Evolutionary conservation across 805 yeast species (phyloP).

Genomic region (Wickerhamia fluorescens): DNA sequence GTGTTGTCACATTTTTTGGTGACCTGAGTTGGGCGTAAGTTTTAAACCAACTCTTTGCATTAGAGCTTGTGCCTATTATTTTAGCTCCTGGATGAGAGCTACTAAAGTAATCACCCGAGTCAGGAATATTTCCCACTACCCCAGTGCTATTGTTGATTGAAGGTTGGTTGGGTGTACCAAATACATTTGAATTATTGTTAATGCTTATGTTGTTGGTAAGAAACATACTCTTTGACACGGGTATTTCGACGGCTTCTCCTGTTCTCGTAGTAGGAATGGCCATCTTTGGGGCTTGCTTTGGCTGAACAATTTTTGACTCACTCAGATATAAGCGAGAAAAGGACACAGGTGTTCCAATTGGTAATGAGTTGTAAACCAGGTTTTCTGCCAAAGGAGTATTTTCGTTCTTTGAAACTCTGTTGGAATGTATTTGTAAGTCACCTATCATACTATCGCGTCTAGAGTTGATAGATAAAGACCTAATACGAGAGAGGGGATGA

Average conservation of each 20-base stretch:
- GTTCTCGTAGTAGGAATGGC: conserved; percentile 77
- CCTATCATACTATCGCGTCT: conserved; percentile 13
- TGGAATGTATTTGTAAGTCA: conserved; percentile 10
- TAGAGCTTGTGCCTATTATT: conserved; percentile 6
- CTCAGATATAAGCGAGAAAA: neutral
- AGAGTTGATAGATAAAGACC: conserved; percentile 23
- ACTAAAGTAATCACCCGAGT: conserved; percentile 4
- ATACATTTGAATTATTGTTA: conserved; percentile 5
- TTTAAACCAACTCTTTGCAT: conserved; percentile 19
- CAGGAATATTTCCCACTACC: neutral
- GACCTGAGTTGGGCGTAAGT: conserved; percentile 13
- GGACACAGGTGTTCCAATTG: neutral
- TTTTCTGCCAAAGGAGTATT: conserved; percentile 3
- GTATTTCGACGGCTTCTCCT: conserved; percentile 75
- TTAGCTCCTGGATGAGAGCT: conserved; percentile 5
- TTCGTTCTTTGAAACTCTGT: conserved; percentile 7
- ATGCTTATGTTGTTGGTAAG: conserved; percentile 19
- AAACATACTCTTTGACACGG: conserved; percentile 10
- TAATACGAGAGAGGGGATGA: conserved; percentile 21
- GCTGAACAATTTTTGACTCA: conserved; percentile 7
- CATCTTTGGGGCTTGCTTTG: conserved; percentile 41
- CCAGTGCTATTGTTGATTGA: neutral
- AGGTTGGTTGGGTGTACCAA: neutral
- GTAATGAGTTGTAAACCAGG: conserved; percentile 1
- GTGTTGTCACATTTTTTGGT: conserved; percentile 8